Evolutionary conservation across 306 rosid species (phyloP), one percentile per base, ranked within the genome.

Genomic region (Mimosa pudica): DNA sequence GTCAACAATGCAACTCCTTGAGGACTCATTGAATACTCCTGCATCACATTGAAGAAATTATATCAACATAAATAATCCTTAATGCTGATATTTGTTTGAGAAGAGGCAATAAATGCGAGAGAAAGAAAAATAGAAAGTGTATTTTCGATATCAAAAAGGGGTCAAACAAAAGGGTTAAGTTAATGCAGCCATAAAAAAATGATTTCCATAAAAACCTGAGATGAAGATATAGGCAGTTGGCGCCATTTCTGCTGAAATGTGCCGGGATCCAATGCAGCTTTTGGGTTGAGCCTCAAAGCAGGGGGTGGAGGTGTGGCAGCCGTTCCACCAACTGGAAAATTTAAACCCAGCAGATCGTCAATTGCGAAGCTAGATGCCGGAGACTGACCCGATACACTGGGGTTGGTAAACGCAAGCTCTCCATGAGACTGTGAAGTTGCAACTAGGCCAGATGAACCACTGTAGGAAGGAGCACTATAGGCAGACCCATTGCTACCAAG

Each of bases 241-340:
- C 97, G 99, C 99, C 99, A 96, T 85, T 93, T 96, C 78, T 93
- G 99, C 92, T 96, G 99, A 85, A 96, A 96, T 54, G 93, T 70
- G 75, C 93, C 84, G 20, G 99, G 98, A 82, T 92, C 99, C 84
- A 93, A 79, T 58, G 61, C 82, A 82, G 99, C 96, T 83, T 96
- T 96, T 14, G 96, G 85, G 75, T 91, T 93, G 73, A 96, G 97
- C 84, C 75, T 89, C 91, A 96, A 83, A 12, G 88, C 77, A 79
- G 98, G 94, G 41, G 96, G 93, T 8, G 92, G 61, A 55, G 98
- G 92, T 30, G 91, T 58, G 45, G 89, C 82, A 24, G 88, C 87
- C 60, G 91, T 72, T 66, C 71, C 89, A 81, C 65, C 63, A 18
- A 18, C 81, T 35, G 96, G 51, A 38, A 90, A 83, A 87, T 87